These are phyloP conservation scores for Kazachstania sp. DNA, from an alignment of 1,139 yeast species.

Conservation along the genomic window DNA sequence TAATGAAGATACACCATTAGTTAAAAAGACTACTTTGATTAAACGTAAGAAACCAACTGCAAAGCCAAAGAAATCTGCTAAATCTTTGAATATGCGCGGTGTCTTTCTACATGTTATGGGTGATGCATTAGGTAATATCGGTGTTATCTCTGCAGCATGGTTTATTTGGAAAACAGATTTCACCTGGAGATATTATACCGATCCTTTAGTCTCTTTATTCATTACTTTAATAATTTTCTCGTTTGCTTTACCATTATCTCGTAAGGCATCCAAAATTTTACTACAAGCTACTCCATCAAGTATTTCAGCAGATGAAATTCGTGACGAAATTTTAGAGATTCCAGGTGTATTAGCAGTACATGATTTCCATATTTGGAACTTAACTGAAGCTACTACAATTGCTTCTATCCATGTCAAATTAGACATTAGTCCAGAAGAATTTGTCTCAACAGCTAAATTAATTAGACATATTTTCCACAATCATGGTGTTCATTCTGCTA, in stretches of 20 bases:
- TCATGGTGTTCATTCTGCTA: constrained; percentile 85
- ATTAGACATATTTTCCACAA: constrained; percentile 75
- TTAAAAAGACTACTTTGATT: constrained; percentile 13
- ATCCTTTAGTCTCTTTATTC: constrained; percentile 76
- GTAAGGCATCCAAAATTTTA: constrained; percentile 76
- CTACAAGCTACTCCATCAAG: constrained; percentile 88
- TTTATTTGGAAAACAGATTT: constrained; percentile 91
- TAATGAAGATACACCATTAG: constrained; percentile 32
- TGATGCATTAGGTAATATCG: constrained; percentile 91
- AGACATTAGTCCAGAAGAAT: constrained; percentile 52
- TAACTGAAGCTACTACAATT: constrained; percentile 77
- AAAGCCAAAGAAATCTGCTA: constrained; percentile 32
- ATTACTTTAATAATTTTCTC: constrained; percentile 85
- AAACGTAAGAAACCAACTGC: neutral
- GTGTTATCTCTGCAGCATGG: constrained; percentile 82
- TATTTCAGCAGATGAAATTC: constrained; percentile 67
- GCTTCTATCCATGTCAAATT: constrained; percentile 86
- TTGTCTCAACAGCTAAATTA: constrained; percentile 61
- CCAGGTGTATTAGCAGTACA: constrained; percentile 78
- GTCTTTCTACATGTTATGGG: constrained; percentile 92
- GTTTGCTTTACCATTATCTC: constrained; percentile 84
- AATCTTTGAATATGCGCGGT: constrained; percentile 92
- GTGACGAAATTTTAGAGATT: constrained; percentile 54
- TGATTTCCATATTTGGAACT: constrained; percentile 94
- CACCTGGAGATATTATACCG: constrained; percentile 79